Percentiles rank a stretch among this genome's conserved stretches.
These are phyloP conservation scores for Arctium lappa DNA, from an alignment of 129 eudicot species.

Conservation along the genomic window DNA sequence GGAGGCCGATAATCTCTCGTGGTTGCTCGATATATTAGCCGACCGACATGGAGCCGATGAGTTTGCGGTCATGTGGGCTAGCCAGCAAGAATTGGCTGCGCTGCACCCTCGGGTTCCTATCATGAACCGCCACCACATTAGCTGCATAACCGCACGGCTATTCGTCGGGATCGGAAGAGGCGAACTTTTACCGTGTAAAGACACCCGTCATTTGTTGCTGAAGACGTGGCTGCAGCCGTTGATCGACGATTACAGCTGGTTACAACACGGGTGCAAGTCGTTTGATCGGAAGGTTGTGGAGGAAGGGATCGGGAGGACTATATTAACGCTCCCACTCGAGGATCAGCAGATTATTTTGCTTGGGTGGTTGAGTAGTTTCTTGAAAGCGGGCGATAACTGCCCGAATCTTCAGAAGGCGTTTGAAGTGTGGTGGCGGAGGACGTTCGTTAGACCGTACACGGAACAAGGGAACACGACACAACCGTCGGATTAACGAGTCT, in stretches of 20 bases:
- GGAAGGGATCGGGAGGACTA: conserved; percentile 96
- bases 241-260: conserved; percentile 88
- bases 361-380: conserved; percentile 75
- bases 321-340: conserved; percentile 88
- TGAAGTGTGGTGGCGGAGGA: conserved; percentile 99
- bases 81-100: conserved; percentile 70
- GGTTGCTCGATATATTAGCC: conserved; percentile 89
- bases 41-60: conserved; percentile 71
- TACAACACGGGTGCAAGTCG: conserved; percentile 84
- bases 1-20: conserved; percentile 78
- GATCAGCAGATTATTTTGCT: conserved; percentile 91
- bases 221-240: conserved; percentile 87
- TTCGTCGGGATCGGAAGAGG: conserved; percentile 92
- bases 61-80: conserved; percentile 78
- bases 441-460: conserved; percentile 70
- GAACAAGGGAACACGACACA: conserved; percentile 36
- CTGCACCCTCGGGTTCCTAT: conserved; percentile 54
- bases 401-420: conserved; percentile 94
- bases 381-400: conserved; percentile 83
- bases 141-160: conserved; percentile 72
- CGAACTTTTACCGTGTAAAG: conserved; percentile 75
- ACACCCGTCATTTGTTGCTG: conserved; percentile 60
- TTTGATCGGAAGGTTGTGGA: conserved; percentile 89
- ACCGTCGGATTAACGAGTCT: conserved; percentile 37
- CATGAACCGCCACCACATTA: conserved; percentile 60